phyloP scores from a whole-genome alignment of 805 yeast genomes.

The Maudiozyma saulgeensis region DNA sequence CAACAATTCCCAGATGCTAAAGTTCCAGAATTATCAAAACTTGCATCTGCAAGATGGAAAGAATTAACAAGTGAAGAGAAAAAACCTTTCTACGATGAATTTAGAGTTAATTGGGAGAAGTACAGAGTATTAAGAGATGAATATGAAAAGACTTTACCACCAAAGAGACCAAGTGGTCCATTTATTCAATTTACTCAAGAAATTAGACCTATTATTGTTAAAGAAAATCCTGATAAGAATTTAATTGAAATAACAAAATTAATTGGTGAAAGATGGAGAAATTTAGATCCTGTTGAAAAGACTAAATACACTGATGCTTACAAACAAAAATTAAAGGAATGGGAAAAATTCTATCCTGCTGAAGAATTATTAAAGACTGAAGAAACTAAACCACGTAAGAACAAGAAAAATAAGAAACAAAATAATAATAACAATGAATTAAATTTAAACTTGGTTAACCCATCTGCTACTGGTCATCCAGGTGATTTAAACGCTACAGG shows the following conservation, averaged over 20 bases:
- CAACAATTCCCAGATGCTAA: constrained; percentile 29
- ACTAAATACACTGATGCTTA: constrained; percentile 28
- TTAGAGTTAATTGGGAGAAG: constrained; percentile 28
- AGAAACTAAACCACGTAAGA: constrained; percentile 4
- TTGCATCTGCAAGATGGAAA: constrained; percentile 89
- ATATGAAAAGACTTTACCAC: constrained; percentile 29
- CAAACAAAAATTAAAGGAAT: constrained; percentile 30
- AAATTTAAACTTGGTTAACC: not conserved
- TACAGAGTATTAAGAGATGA: constrained; percentile 29
- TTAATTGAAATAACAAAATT: constrained; percentile 29
- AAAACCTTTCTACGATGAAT: constrained; percentile 62
- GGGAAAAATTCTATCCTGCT: constrained; percentile 31
- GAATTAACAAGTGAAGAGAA: constrained; percentile 65
- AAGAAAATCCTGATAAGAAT: constrained; percentile 27
- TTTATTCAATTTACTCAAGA: constrained; percentile 30
- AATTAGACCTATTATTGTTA: constrained; percentile 25
- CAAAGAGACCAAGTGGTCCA: constrained; percentile 33
- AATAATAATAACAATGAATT: not conserved
- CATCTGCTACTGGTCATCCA: not conserved
- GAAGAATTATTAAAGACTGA: constrained; percentile 11
- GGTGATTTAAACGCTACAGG: not conserved
- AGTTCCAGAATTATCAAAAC: constrained; percentile 38
- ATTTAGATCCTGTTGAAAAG: constrained; percentile 21
- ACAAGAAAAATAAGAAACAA: constrained; percentile 3
- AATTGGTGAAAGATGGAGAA: constrained; percentile 28